Base-by-base conservation (phyloP, 2,329 filamentous ascomycete species). In the Monascus ruber region DNA sequence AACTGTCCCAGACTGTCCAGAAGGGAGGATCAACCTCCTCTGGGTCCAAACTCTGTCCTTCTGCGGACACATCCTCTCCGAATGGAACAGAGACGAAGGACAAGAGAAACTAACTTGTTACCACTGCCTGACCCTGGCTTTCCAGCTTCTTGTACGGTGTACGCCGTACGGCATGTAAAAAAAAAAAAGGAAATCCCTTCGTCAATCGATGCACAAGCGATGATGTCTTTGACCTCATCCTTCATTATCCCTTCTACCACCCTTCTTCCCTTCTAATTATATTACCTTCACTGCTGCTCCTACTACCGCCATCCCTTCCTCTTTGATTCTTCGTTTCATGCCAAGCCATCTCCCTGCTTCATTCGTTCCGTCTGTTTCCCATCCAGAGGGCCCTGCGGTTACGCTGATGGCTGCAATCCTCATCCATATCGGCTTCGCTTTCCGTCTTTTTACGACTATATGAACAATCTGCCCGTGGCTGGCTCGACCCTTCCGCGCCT, bases 381-480 rank as follows among this genome's bases (percentile, higher is more conserved):
- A 52, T 53, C 50, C 48, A 53, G 47, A 41, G 45, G 47, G 40
- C 46, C 45, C 40, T 36, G 28, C 28, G 10, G 28, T 29, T 81
- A 47, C 73, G 66, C 46, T 79, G 74, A 53, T 73, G 73, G 37
- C 73, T 68, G 41, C 17, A 17, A 17, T 17, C 17, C 77, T 75
- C 51, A 31, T 26, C 33, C 17, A 36, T 34, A 26, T 34, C 38
- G 11, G 26, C 36, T 24, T 27, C 36, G n/a, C 29, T 17, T 11
- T 26, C 31, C 17, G 24, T 24, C 27, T 32, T 34, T 26, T 17
- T 17, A 17, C 17, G 17, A 17, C 17, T 17, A 17, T 17, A 17
- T 17, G 17, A 17, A 17, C 17, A 17, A 17, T 17, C 17, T 17
- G 17, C 17, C 17, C 17, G 17, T 17, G 17, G 17, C 17, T 17